Conservation (phyloP, 2,329 filamentous ascomycete genomes). For the Magnaporthiopsis rhizophila region DNA sequence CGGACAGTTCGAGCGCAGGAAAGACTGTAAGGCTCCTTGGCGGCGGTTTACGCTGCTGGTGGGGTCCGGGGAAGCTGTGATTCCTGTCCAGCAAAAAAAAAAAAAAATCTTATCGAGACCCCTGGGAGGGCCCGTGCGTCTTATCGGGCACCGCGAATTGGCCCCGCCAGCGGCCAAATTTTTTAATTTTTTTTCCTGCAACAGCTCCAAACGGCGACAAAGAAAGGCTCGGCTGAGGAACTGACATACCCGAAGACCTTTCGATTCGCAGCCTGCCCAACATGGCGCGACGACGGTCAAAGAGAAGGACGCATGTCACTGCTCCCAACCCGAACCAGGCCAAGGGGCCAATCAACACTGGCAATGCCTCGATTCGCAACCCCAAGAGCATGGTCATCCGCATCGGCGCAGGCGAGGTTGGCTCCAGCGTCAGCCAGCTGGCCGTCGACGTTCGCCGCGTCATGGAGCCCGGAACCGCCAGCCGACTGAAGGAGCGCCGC, state of each 20-base stretch:
- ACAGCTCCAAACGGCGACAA: not conserved
- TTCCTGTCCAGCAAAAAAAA: conserved; percentile 9
- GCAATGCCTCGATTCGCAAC: conserved; percentile 56
- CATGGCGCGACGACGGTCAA: conserved; percentile 76
- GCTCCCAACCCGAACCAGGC: conserved; percentile 50
- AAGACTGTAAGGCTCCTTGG: not conserved
- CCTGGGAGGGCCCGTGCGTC: conserved; percentile 9
- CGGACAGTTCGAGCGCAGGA: not conserved
- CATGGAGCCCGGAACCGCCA: conserved; percentile 94
- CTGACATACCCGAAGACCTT: not conserved
- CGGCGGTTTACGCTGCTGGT: not conserved
- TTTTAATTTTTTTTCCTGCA: not conserved
- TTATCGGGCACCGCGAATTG: conserved; percentile 7
- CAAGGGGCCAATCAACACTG: conserved; percentile 41
- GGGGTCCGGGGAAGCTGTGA: conserved; percentile 1
- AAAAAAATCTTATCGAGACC: conserved; percentile 9
- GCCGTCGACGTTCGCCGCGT: conserved; percentile 84
- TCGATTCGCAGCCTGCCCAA: not conserved
- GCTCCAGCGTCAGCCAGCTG: conserved; percentile 82
- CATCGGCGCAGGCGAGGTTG: conserved; percentile 89
- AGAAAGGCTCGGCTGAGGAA: not conserved
- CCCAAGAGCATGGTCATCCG: conserved; percentile 99
- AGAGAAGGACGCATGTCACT: conserved; percentile 81
- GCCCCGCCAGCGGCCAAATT: not conserved
- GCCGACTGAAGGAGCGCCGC: conserved; percentile 78